Conservation (phyloP, 495 filamentous ascomycete genomes). For the Penicillium paradoxum region DNA sequence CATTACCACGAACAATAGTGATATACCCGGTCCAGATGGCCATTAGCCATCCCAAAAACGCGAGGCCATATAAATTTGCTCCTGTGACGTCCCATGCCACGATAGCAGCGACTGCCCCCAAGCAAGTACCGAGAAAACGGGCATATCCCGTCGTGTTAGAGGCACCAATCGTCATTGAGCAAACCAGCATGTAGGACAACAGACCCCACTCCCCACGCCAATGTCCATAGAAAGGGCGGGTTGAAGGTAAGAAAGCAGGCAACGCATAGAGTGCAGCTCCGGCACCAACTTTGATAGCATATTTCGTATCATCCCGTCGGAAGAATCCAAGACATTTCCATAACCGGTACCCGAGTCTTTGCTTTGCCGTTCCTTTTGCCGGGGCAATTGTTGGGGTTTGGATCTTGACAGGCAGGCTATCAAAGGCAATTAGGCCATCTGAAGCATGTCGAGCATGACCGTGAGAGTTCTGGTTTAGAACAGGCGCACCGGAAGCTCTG, state of each 20-base stretch:
- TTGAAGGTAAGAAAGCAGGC: slow-evolving; percentile 74
- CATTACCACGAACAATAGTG: slow-evolving; percentile 76
- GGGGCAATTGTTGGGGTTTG: slow-evolving; percentile 1
- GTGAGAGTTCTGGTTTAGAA: background rate
- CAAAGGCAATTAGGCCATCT: slow-evolving; percentile 4
- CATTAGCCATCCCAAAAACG: slow-evolving; percentile 74
- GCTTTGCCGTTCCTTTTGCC: slow-evolving; percentile 23
- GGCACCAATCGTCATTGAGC: slow-evolving; percentile 93
- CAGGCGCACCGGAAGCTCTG: background rate
- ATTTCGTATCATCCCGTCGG: slow-evolving; percentile 64
- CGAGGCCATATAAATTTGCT: slow-evolving; percentile 68
- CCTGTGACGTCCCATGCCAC: slow-evolving; percentile 68
- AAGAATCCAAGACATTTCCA: slow-evolving; percentile 57
- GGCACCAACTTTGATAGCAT: slow-evolving; percentile 86
- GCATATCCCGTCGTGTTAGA: slow-evolving; percentile 86
- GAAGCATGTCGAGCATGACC: slow-evolving; percentile 3
- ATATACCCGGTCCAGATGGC: slow-evolving; percentile 81
- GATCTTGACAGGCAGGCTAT: slow-evolving; percentile 4
- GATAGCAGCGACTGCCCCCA: slow-evolving; percentile 73
- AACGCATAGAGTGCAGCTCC: slow-evolving; percentile 84
- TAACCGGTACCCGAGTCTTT: slow-evolving; percentile 44
- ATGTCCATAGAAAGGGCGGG: slow-evolving; percentile 72
- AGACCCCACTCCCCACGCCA: slow-evolving; percentile 98
- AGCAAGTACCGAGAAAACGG: slow-evolving; percentile 80
- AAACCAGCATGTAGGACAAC: slow-evolving; percentile 96